Evolutionary conservation across 371 early-diverging fungal species (phyloP).

Genomic region (Rozella allomycis): DNA sequence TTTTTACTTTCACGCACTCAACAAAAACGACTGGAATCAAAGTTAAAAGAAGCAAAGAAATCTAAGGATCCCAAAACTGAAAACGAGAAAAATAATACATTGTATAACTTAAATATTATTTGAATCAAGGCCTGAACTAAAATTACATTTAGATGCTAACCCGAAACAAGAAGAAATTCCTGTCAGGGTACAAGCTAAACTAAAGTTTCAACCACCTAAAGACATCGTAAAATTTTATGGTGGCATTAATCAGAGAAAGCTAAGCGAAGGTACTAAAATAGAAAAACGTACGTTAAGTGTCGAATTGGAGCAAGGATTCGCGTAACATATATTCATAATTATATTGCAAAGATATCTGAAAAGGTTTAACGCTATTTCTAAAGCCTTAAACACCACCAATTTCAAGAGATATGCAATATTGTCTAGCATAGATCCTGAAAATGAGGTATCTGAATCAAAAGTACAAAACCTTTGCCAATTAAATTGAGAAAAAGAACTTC

Average conservation of each 20-base stretch:
- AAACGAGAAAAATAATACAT: constrained; percentile 4
- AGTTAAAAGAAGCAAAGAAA: too few relatives aligned
- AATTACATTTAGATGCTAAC: neutral
- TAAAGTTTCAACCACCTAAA: constrained; percentile 11
- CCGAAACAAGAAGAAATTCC: neutral
- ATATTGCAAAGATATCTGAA: constrained; percentile 11
- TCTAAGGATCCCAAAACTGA: too few relatives aligned
- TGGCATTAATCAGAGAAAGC: neutral
- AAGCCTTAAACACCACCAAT: too few relatives aligned
- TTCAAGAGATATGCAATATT: too few relatives aligned
- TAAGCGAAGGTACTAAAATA: constrained; percentile 1
- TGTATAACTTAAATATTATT: neutral
- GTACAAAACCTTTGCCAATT: too few relatives aligned
- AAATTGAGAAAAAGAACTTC: too few relatives aligned
- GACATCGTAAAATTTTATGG: neutral
- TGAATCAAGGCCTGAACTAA: neutral
- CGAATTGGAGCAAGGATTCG: constrained; percentile 19
- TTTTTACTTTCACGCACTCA: constrained; percentile 16
- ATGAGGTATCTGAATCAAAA: too few relatives aligned
- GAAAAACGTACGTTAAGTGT: constrained; percentile 6
- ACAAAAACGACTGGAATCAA: constrained; percentile 13
- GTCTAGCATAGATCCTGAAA: too few relatives aligned
- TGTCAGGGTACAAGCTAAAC: too few relatives aligned
- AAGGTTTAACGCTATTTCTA: constrained; percentile 26
- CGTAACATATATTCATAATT: constrained; percentile 6